Evolutionary conservation across 2,329 filamentous ascomycete species (phyloP).

Genomic region (Penicillium sp.): DNA sequence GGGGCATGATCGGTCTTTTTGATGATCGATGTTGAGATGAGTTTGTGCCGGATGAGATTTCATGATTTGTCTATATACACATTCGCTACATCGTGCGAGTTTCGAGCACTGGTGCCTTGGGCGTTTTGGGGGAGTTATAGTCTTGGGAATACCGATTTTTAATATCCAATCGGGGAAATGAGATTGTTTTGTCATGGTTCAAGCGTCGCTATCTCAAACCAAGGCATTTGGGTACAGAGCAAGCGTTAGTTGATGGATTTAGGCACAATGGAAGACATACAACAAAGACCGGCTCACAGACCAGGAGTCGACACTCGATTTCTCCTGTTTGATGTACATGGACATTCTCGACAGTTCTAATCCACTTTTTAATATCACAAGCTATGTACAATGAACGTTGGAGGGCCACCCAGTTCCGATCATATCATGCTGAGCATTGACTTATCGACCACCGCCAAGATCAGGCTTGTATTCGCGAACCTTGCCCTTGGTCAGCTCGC

Average conservation of each 20-base stretch:
- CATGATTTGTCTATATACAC: background rate
- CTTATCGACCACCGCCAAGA: conserved; percentile 52
- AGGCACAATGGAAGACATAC: background rate
- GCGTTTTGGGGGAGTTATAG: background rate
- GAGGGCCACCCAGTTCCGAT: background rate
- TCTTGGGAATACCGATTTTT: background rate
- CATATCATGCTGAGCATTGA: background rate
- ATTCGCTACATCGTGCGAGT: background rate
- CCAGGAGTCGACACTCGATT: background rate
- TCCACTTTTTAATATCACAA: background rate
- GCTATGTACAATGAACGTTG: conserved; percentile 5
- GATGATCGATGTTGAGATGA: background rate
- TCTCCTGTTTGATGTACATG: background rate
- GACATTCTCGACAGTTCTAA: background rate
- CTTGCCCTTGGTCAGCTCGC: conserved; percentile 75
- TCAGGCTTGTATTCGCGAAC: conserved; percentile 65
- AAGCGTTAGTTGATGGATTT: background rate
- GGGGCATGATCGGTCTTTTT: background rate
- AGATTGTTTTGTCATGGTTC: background rate
- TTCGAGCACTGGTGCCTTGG: conserved; percentile 7
- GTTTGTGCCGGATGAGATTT: background rate
- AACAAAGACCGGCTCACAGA: background rate
- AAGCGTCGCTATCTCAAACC: background rate
- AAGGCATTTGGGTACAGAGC: no score
- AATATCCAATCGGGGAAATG: background rate